Base-by-base conservation (phyloP, 768 basidiomycete genomes). In the Gelatoporia subvermispora region DNA sequence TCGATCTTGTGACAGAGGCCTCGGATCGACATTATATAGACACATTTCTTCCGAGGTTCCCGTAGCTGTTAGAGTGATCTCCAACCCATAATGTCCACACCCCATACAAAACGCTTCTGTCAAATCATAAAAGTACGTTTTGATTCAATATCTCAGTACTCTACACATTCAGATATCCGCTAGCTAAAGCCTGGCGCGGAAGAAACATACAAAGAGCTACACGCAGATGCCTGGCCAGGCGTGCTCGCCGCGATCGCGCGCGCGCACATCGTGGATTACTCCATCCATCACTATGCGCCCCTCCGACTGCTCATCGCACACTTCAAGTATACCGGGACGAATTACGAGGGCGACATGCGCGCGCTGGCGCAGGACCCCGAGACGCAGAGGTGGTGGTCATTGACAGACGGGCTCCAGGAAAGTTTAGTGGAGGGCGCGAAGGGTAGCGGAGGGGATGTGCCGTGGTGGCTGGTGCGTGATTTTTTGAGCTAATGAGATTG, bases 371-470 rank as follows among this genome's bases (percentile, higher is more conserved):
- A 78, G 16, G 84, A 87, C 60, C 71, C 77, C 15, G 80, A 83
- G 59, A 90, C 86, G n/a, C 75, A 74, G 61, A 62, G 75, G 50
- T 90, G 88, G 88, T 89, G 88, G 88, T 67, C 72, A 55, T 62
- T 88, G 38, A 89, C 85, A 0, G 88, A 88, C 61, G 69, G 59
- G 3, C 86, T 90, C 86, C 88, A 91, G 65, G 79, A 84, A 64
- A 85, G 81, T 58, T 79, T 89, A 37, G 72, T 81, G n/a, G 72
- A 77, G 3, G 85, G 78, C 35, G 86, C 87, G 3, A 71, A 70
- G 4, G 86, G 87, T 15, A 88, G 85, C 51, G 85, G 79, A 10
- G 73, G 72, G 20, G 79, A 77, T 3, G 66, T 81, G 11, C 83
- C 86, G 49, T 90, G 88, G 88, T 81, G 81, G 82, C 72, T 68